Evolutionary conservation across 2,329 filamentous ascomycete genomes (phyloP).

Genomic region (Botrytis squamosa): DNA sequence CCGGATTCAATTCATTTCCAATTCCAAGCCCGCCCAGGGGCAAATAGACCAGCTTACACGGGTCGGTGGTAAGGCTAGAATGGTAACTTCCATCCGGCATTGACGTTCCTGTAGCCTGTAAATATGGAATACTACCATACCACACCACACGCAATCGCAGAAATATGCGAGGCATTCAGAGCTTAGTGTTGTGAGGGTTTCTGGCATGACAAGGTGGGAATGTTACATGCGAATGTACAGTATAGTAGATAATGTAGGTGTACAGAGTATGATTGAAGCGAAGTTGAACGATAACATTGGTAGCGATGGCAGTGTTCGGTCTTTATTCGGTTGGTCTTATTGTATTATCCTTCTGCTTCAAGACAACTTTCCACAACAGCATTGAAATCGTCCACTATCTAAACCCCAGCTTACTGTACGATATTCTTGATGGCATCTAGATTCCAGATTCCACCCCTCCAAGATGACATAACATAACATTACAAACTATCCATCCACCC

Average conservation of each 20-base stretch:
- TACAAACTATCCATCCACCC: not conserved
- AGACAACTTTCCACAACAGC: not conserved
- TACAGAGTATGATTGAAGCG: not conserved
- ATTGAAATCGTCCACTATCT: not conserved
- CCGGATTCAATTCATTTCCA: not conserved
- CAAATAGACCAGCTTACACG: constrained; percentile 6
- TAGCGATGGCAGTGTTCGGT: not conserved
- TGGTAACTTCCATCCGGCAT: constrained; percentile 8
- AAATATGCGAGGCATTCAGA: not conserved
- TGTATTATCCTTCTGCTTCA: not conserved
- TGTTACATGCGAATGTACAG: not conserved
- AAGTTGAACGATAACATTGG: not conserved
- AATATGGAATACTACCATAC: not conserved
- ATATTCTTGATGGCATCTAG: not conserved
- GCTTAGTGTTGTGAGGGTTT: not conserved
- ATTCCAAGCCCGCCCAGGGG: not conserved
- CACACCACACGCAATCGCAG: not conserved
- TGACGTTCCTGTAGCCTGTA: not conserved
- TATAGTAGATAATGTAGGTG: not conserved
- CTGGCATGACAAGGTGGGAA: not conserved
- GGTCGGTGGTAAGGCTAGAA: constrained; percentile 1
- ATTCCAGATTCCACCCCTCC: not conserved
- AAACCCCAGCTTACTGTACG: not conserved
- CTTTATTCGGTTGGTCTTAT: not conserved
- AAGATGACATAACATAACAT: not conserved